These are phyloP conservation scores for Trypanosoma theileri DNA, from an alignment of 208 protist genomes.

Conservation along the genomic window DNA sequence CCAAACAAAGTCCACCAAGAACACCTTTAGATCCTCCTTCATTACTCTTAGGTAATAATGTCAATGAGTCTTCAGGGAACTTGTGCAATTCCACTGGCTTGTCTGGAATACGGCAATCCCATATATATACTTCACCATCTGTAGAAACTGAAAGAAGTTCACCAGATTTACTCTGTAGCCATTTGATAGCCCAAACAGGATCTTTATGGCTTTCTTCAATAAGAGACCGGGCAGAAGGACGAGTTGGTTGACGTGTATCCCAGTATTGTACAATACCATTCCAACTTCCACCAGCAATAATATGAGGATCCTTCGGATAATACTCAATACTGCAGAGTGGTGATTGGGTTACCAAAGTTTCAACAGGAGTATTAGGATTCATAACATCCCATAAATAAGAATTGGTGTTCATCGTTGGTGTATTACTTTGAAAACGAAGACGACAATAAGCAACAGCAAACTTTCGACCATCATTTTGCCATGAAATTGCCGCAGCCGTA, in stretches of 20 bases:
- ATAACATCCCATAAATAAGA: slow-evolving; percentile 97
- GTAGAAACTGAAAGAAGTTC: slow-evolving; percentile 95
- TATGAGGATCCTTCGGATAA: slow-evolving; percentile 95
- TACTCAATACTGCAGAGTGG: slow-evolving; percentile 95
- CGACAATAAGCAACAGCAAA: slow-evolving; percentile 95
- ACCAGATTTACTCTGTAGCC: slow-evolving; percentile 96
- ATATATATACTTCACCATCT: slow-evolving; percentile 94
- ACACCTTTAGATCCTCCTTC: slow-evolving; percentile 87
- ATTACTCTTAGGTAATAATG: slow-evolving; percentile 88
- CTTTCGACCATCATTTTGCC: slow-evolving; percentile 93
- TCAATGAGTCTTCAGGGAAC: slow-evolving; percentile 79
- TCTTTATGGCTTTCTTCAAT: slow-evolving; percentile 97
- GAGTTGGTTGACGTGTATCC: slow-evolving; percentile 93
- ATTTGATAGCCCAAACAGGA: slow-evolving; percentile 95
- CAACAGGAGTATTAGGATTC: slow-evolving; percentile 94
- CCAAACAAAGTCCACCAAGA: slow-evolving; percentile 92
- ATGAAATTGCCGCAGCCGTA: slow-evolving; percentile 92
- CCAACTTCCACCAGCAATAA: slow-evolving; percentile 96
- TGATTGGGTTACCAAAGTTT: slow-evolving; percentile 92
- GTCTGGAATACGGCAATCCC: slow-evolving; percentile 94
- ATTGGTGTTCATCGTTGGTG: slow-evolving; percentile 88
- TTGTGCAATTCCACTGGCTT: slow-evolving; percentile 89
- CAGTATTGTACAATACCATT: slow-evolving; percentile 97
- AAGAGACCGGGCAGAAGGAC: slow-evolving; percentile 76
- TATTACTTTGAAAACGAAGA: slow-evolving; percentile 93